These are phyloP conservation scores for Schizonepeta tenuifolia DNA, from an alignment of 257 asterid genomes.

Conservation along the genomic window DNA sequence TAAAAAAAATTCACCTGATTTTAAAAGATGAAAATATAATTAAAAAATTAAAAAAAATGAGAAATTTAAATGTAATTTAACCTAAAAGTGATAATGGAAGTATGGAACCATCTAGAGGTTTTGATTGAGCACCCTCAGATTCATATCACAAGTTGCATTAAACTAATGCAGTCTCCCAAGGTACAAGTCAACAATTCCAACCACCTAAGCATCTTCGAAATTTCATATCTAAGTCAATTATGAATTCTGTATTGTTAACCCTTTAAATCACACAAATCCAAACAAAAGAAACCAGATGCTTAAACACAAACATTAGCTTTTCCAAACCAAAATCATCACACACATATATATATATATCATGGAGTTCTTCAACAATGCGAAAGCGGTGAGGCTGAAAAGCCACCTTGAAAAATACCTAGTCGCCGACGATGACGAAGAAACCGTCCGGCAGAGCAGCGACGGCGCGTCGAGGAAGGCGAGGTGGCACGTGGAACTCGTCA, in stretches of 20 bases:
- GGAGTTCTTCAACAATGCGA: constrained; percentile 64
- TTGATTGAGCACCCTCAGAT: neutral
- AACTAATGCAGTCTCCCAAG: neutral
- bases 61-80: no score
- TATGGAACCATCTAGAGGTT: neutral
- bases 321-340: neutral
- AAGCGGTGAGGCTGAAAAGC: constrained; percentile 54
- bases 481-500: constrained; percentile 65
- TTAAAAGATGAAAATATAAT: no score
- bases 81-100: no score
- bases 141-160: constrained; percentile 6
- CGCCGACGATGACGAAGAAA: constrained; percentile 55
- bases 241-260: neutral
- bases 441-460: constrained; percentile 51
- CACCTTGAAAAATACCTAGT: constrained; percentile 61
- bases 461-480: constrained; percentile 42
- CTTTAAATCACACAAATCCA: neutral
- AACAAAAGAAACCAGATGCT: constrained; percentile 8
- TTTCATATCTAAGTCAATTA: neutral
- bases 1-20: no score
- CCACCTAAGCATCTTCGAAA: constrained; percentile 9
- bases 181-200: constrained; percentile 3
- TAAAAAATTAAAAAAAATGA: no score
- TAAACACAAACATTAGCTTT: constrained; percentile 28
- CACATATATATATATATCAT: constrained; percentile 20